Percentiles rank a stretch among this genome's conserved stretches.
Conservation (phyloP, 768 basidiomycete species). For the Albatrellus ellisii region DNA sequence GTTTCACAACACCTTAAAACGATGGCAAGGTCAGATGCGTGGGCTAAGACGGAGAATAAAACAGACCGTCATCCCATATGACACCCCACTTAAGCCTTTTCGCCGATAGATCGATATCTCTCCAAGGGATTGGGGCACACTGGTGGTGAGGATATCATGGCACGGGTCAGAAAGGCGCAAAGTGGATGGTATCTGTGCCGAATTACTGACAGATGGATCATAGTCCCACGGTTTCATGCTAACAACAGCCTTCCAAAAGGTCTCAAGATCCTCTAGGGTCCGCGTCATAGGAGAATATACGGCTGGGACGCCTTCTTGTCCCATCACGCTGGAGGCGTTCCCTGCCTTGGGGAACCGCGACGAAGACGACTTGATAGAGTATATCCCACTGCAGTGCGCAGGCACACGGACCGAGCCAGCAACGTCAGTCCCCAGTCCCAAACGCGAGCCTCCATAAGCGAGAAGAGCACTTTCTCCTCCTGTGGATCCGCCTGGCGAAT, state of each 20-base stretch:
- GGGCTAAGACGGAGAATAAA: background rate
- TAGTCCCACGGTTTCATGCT: conserved; percentile 54
- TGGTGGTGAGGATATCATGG: conserved; percentile 8
- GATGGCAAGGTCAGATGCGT: background rate
- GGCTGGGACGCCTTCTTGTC: conserved; percentile 43
- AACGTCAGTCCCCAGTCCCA: conserved; percentile 48
- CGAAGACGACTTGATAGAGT: conserved; percentile 42
- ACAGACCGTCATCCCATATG: conserved; percentile 41
- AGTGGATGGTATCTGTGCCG: no score
- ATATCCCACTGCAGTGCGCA: conserved; percentile 53
- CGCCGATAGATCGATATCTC: conserved; percentile 12
- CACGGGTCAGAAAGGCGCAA: no score
- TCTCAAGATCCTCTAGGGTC: conserved; percentile 46
- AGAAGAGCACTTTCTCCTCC: conserved; percentile 58
- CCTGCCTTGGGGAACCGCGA: conserved; percentile 46
- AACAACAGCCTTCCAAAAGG: conserved; percentile 53
- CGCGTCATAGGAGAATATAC: conserved; percentile 48
- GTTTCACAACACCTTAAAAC: conserved; percentile 35
- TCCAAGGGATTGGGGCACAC: conserved; percentile 24
- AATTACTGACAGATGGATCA: conserved; percentile 31
- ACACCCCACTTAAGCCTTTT: conserved; percentile 7
- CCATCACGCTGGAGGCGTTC: conserved; percentile 30
- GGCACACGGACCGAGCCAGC: conserved; percentile 58
- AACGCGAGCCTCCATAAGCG: conserved; percentile 31
- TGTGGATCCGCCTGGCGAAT: conserved; percentile 52